A percentile compares a stretch with the other conserved stretches of the same genome.
phyloP scores from a whole-genome alignment of 306 rosid species.

The Lablab purpureus region DNA sequence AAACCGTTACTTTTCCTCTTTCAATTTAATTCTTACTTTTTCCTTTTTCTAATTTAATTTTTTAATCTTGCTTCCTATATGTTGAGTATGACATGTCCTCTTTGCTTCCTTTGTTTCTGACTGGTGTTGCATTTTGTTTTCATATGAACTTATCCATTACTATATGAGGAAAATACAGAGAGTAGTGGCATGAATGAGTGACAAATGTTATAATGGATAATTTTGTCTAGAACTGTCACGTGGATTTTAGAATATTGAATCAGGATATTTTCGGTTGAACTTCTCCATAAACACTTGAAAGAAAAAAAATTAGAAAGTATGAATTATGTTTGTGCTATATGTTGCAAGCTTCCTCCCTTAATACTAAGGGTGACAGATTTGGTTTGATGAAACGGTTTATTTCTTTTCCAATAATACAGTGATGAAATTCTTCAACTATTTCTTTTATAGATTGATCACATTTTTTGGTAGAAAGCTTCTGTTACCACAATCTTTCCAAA shows the following conservation, averaged over 20 bases:
- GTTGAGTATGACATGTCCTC: neutral
- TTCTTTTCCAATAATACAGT: neutral
- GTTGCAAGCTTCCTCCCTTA: constrained; percentile 8
- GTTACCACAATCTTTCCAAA: constrained; percentile 12
- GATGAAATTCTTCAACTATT: neutral
- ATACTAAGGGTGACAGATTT: neutral
- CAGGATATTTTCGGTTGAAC: too few species aligned
- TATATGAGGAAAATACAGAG: neutral
- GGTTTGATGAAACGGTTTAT: neutral
- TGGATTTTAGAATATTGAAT: too few species aligned
- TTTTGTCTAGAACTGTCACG: too few species aligned
- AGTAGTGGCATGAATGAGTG: too few species aligned
- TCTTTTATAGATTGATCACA: constrained; percentile 7
- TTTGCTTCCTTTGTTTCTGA: neutral
- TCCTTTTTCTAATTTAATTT: neutral
- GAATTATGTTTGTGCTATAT: neutral
- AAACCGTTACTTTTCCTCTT: neutral
- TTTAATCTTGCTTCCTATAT: neutral
- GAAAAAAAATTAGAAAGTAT: too few species aligned
- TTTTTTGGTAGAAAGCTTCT: neutral
- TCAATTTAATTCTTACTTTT: too few species aligned
- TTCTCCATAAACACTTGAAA: too few species aligned
- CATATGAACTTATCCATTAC: neutral
- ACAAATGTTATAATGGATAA: too few species aligned
- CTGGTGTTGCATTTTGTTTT: neutral